These are phyloP conservation scores for Capillidium heterosporum DNA, from an alignment of 371 early-diverging fungal species.

Conservation along the genomic window DNA sequence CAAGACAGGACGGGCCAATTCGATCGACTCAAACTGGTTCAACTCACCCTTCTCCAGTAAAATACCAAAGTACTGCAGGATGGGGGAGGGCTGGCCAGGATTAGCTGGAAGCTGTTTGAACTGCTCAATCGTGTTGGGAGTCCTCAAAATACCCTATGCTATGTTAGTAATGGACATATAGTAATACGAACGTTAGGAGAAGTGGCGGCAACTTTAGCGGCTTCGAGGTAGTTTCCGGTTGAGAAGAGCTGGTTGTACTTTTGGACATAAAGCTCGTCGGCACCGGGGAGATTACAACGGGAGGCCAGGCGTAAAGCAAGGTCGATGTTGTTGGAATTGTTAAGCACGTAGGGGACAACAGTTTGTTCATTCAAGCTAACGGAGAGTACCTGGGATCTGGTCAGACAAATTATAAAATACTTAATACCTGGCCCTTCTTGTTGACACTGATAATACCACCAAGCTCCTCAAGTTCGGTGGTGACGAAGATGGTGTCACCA, in stretches of 20 bases:
- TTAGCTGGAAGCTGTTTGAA: constrained; percentile 69
- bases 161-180: no score
- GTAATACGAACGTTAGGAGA: constrained; percentile 39
- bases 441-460: constrained; percentile 89
- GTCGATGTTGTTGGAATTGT: constrained; percentile 66
- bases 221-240: constrained; percentile 67
- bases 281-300: constrained; percentile 84
- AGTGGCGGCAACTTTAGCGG: constrained; percentile 89
- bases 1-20: constrained; percentile 83
- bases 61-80: constrained; percentile 92
- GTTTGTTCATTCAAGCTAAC: constrained; percentile 77
- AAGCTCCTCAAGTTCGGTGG: constrained; percentile 71
- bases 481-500: constrained; percentile 92
- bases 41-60: constrained; percentile 87
- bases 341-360: constrained; percentile 77
- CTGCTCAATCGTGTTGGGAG: constrained; percentile 82
- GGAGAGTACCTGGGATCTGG: constrained; percentile 49
- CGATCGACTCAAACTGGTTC: constrained; percentile 86
- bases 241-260: constrained; percentile 72
- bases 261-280: constrained; percentile 74
- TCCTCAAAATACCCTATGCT: constrained; percentile 68
- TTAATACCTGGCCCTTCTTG: constrained; percentile 77
- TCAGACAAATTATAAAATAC: neutral
- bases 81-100: constrained; percentile 76
- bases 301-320: constrained; percentile 78